A percentile compares a stretch with the other conserved stretches of the same genome.
phyloP scores from a whole-genome alignment of 192 early-diverging fungal genomes.

The Backusella macrospora region DNA sequence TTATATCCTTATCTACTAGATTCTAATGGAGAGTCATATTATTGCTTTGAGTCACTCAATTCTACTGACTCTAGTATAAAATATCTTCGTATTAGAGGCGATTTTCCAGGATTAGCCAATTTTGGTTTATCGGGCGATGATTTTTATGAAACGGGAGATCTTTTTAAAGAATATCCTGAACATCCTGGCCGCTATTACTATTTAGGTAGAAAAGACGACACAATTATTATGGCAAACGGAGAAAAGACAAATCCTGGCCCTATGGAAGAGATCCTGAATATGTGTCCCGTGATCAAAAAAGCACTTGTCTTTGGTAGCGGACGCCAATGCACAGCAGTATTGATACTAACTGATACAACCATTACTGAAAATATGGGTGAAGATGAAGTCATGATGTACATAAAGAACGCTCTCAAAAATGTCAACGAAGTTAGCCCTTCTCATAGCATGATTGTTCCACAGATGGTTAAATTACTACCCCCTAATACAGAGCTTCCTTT shows the following conservation, averaged over 20 bases:
- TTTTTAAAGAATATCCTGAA: conserved; percentile 11
- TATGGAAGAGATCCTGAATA: conserved; percentile 17
- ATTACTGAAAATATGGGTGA: not conserved
- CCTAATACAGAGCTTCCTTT: conserved; percentile 13
- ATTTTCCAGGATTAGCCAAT: conserved; percentile 18
- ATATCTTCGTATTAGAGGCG: conserved; percentile 10
- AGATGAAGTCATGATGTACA: not conserved
- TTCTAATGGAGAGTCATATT: not conserved
- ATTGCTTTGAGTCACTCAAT: not conserved
- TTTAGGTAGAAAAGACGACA: conserved; percentile 32
- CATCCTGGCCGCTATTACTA: conserved; percentile 18
- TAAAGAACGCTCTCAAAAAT: not conserved
- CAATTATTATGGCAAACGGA: conserved; percentile 28
- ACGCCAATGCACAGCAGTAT: conserved; percentile 12
- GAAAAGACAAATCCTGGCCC: conserved; percentile 39
- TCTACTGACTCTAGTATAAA: not conserved
- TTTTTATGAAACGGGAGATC: conserved; percentile 21
- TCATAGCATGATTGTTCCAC: conserved; percentile 26
- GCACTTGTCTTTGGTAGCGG: conserved; percentile 25
- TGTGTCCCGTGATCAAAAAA: conserved; percentile 19
- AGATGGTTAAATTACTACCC: conserved; percentile 36
- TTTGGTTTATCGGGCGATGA: conserved; percentile 8
- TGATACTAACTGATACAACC: not conserved
- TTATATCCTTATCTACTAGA: not conserved
- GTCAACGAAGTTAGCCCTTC: conserved; percentile 27